Percentiles rank a stretch among this genome's conserved stretches.
These are phyloP conservation scores for Solanum chacoense DNA, from an alignment of 305 asterid genomes.

Conservation along the genomic window DNA sequence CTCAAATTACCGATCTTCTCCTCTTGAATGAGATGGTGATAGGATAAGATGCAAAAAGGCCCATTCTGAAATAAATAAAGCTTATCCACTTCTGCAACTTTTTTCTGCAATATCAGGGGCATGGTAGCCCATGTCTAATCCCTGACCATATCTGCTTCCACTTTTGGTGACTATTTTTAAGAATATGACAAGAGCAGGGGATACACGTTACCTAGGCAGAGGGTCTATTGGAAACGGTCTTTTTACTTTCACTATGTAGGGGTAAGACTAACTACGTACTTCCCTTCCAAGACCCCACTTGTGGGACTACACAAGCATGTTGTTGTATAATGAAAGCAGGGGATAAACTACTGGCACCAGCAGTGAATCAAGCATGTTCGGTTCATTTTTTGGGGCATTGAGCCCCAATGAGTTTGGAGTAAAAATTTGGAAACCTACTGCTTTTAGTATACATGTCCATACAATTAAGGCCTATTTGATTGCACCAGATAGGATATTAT, in stretches of 20 bases:
- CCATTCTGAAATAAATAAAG: conserved; percentile 22
- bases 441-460: neutral
- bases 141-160: conserved; percentile 2
- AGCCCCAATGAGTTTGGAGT: neutral
- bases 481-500: neutral
- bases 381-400: neutral
- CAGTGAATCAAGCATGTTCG: neutral
- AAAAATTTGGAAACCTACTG: neutral
- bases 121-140: conserved; percentile 3
- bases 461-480: neutral
- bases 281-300: neutral
- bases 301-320: neutral
- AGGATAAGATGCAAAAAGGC: conserved; percentile 19
- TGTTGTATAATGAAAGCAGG: neutral
- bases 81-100: conserved; percentile 27
- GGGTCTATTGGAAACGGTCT: neutral
- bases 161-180: neutral
- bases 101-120: conserved; percentile 15
- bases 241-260: neutral
- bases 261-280: neutral
- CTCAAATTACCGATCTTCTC: conserved; percentile 1
- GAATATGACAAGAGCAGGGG: neutral
- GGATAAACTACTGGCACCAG: neutral
- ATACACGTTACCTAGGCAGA: neutral
- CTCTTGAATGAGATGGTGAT: conserved; percentile 1